Conservation (phyloP, 148 eudicot species). For the Salicornia ramosissima region DNA sequence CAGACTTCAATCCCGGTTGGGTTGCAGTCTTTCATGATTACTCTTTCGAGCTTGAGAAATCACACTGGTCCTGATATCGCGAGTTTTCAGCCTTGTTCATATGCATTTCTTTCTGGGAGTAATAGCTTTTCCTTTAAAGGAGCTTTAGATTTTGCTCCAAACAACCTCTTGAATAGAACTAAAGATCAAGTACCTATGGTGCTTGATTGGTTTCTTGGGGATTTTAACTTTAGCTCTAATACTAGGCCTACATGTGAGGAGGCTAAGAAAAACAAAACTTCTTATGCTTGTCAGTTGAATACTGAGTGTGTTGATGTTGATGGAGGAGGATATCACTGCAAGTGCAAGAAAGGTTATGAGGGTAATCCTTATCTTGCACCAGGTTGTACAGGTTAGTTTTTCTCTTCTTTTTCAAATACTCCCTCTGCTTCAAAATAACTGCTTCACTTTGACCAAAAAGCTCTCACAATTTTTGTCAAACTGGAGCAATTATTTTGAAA, state of each 20-base stretch:
- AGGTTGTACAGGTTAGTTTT: slow-evolving; percentile 31
- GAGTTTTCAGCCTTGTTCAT: slow-evolving; percentile 11
- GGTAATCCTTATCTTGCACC: slow-evolving; percentile 39
- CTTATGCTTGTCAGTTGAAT: slow-evolving; percentile 31
- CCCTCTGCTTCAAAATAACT: no score
- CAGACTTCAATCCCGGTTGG: slow-evolving; percentile 22
- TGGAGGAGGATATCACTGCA: slow-evolving; percentile 35
- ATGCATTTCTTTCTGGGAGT: slow-evolving; percentile 9
- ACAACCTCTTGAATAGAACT: neutral
- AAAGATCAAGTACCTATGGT: slow-evolving; percentile 15
- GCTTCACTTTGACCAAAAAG: no score
- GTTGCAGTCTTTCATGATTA: slow-evolving; percentile 15
- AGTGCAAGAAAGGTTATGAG: slow-evolving; percentile 32
- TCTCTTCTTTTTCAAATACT: neutral
- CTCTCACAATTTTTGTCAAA: no score
- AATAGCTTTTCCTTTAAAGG: slow-evolving; percentile 13
- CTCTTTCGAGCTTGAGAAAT: slow-evolving; percentile 15
- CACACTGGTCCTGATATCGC: neutral
- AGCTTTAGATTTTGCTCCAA: slow-evolving; percentile 10
- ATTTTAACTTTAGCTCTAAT: neutral
- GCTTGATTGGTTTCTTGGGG: slow-evolving; percentile 22
- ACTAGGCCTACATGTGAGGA: slow-evolving; percentile 12
- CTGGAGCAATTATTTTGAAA: no score
- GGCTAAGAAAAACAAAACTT: slow-evolving; percentile 15
- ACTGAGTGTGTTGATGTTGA: slow-evolving; percentile 25